These are phyloP conservation scores for Thinopyrum obtusiflorum DNA, from an alignment of 202 grass and related monocot species.

Conservation along the genomic window DNA sequence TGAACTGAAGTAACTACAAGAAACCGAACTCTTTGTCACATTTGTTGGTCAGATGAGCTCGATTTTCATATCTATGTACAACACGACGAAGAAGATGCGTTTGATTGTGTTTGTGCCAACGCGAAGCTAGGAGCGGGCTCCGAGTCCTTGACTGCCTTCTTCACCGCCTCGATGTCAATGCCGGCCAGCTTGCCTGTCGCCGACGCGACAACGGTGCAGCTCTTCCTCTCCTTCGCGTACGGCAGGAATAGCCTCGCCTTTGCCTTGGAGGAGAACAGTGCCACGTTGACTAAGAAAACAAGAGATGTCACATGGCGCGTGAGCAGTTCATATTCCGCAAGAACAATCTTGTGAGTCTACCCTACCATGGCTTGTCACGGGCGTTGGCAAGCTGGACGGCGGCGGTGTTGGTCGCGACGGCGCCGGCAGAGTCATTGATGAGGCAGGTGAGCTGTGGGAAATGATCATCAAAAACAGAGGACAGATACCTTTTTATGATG, in stretches of 20 bases:
- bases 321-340: background rate
- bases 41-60: constrained; percentile 1
- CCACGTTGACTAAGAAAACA: constrained; percentile 44
- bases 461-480: background rate
- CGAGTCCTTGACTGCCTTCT: constrained; percentile 43
- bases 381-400: constrained; percentile 82
- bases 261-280: constrained; percentile 66
- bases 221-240: constrained; percentile 46
- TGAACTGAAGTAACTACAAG: no score
- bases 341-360: background rate
- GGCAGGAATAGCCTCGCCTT: constrained; percentile 79
- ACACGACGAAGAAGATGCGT: background rate
- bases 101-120: constrained; percentile 32
- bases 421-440: constrained; percentile 68
- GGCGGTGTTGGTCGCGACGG: constrained; percentile 81
- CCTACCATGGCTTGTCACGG: constrained; percentile 69
- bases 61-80: constrained; percentile 34
- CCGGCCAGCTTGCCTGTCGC: constrained; percentile 62
- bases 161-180: constrained; percentile 64
- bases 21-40: background rate
- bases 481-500: no score
- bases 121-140: constrained; percentile 53
- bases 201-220: constrained; percentile 53
- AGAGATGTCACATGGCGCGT: background rate
- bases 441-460: constrained; percentile 64